Base-by-base conservation (phyloP, 192 early-diverging fungal species). In the Obelidium mucronatum region DNA sequence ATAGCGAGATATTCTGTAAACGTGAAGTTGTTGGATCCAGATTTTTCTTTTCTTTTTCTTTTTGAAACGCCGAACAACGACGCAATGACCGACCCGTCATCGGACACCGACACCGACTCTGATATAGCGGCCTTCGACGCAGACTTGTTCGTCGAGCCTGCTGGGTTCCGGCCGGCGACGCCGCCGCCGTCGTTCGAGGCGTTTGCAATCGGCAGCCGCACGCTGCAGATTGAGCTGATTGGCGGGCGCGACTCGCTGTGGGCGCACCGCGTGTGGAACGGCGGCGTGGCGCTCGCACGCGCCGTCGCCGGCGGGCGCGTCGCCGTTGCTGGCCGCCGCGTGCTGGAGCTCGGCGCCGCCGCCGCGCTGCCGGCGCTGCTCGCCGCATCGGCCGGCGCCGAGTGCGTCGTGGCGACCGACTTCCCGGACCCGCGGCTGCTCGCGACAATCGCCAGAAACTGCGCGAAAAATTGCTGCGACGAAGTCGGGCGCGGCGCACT, bases 341-440 rank as follows among this genome's bases (percentile, higher is more conserved):
- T 97, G 0, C 76, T 97, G 24, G 95, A 97, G 80, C 81, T 97
- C 5, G 44, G 44, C 0, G 8, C 11, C 44, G 44, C 44, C 11
- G 44, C 44, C 0, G 44, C 44, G 0, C 8, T 48, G 11, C 44
- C 44, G 11, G 8, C 44, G 44, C 8, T 48, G 44, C 19, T 48
- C 11, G 8, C 44, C 19, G 44, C 44, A 15, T 15, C 19, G 11
- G 19, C 8, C 44, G 44, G 44, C 44, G 44, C 44, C 19, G 44
- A 48, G 19, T 48, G 44, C 78, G 88, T 91, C 5, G 82, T 92
- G 8, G 82, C 90, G 15, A 94, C 93, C 0, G 93, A 94, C 78
- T 94, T 92, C 62, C 93, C 92, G 0, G 94, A 97, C 40, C 75
- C 86, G 53, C 87, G 89, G 6, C 83, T 97, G 2, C 77, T 97